These are phyloP conservation scores for Gracilaria gracilis DNA, from an alignment of 23 red algal species.

Conservation along the genomic window DNA sequence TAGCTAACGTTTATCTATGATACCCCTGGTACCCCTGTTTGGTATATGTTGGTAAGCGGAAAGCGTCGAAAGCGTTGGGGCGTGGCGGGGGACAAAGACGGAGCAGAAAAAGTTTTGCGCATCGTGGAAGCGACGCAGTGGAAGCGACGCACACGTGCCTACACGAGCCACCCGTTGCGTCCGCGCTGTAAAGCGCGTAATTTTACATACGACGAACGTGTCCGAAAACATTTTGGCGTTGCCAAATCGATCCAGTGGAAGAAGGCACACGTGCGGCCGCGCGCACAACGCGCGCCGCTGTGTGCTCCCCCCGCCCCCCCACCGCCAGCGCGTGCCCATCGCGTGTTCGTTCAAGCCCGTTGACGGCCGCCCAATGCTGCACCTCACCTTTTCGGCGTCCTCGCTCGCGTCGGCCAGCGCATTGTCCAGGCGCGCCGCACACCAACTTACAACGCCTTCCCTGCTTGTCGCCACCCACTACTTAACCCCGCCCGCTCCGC, in stretches of 20 bases:
- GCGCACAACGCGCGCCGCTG: no score
- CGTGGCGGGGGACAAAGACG: background rate
- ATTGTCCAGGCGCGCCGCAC: no score
- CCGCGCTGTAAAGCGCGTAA: background rate
- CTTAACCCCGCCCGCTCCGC: background rate
- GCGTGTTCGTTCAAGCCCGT: background rate
- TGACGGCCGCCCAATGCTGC: background rate
- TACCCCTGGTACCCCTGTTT: no score
- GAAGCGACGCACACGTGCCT: background rate
- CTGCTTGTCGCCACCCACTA: background rate
- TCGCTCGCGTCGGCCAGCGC: no score
- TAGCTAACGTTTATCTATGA: no score
- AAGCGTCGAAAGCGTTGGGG: background rate
- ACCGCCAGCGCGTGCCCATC: background rate
- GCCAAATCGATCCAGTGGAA: background rate
- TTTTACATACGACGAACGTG: background rate
- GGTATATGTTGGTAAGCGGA: no score
- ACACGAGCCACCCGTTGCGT: background rate
- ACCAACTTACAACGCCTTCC: background rate
- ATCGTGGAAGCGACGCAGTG: background rate
- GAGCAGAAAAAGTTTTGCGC: background rate
- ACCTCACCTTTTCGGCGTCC: background rate
- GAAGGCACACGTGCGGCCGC: background rate
- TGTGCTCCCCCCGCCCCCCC: no score
- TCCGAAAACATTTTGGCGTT: background rate